Conservation (phyloP, 2,329 filamentous ascomycete genomes). For the Xylaria sp. region DNA sequence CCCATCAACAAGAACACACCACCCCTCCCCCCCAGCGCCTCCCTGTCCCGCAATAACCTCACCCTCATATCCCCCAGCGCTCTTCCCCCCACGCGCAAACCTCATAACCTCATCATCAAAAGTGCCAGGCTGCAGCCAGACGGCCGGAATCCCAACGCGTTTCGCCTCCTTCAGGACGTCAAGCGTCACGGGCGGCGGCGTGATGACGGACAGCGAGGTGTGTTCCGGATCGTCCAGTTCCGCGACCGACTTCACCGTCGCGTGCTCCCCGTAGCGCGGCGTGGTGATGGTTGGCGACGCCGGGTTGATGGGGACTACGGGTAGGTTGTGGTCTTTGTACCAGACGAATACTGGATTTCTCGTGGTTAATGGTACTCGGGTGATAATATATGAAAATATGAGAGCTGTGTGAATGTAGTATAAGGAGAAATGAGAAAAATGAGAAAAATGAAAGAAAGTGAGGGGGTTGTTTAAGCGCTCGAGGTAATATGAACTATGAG, state of each 20-base stretch:
- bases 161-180: slow-evolving; percentile 81
- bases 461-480: neutral
- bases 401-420: neutral
- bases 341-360: slow-evolving; percentile 78
- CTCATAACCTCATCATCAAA: slow-evolving; percentile 81
- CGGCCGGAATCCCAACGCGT: slow-evolving; percentile 74
- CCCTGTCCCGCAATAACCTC: slow-evolving; percentile 73
- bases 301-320: slow-evolving; percentile 87
- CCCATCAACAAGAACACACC: slow-evolving; percentile 89
- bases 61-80: slow-evolving; percentile 67
- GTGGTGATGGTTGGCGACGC: slow-evolving; percentile 72
- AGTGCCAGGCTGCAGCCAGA: slow-evolving; percentile 92
- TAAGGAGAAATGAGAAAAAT: neutral
- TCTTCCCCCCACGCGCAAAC: slow-evolving; percentile 64
- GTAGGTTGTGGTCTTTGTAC: slow-evolving; percentile 82
- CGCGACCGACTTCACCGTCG: slow-evolving; percentile 73
- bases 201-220: slow-evolving; percentile 87
- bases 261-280: slow-evolving; percentile 65
- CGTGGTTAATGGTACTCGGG: neutral
- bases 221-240: slow-evolving; percentile 73
- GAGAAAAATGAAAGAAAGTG: neutral
- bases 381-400: too few species aligned
- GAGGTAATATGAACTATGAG: neutral
- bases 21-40: slow-evolving; percentile 79
- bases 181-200: slow-evolving; percentile 81